These are phyloP conservation scores for Nasturtium officinale DNA, from an alignment of 345 rosid genomes.

Conservation along the genomic window DNA sequence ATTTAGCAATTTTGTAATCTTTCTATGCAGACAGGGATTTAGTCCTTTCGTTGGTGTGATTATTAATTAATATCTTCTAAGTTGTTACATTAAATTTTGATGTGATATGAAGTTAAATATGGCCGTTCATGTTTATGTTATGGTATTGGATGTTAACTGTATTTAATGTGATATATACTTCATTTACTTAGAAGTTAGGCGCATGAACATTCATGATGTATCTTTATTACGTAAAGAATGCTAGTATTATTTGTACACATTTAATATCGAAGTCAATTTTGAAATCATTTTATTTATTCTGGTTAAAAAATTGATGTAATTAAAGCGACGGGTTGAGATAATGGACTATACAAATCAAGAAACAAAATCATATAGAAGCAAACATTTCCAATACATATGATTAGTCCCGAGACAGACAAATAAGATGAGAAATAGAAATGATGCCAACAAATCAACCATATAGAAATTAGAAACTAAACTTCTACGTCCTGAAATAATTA, in stretches of 20 bases:
- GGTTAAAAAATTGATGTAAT: slow-evolving; percentile 6
- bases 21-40: background rate
- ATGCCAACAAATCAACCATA: slow-evolving; percentile 29
- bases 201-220: slow-evolving; percentile 23
- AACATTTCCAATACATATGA: slow-evolving; percentile 1
- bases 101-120: slow-evolving; percentile 21
- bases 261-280: slow-evolving; percentile 6
- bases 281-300: slow-evolving; percentile 2
- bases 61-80: slow-evolving; percentile 8
- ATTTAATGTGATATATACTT: slow-evolving; percentile 15
- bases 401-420: background rate
- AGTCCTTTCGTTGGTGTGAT: slow-evolving; percentile 26
- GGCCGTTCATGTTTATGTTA: background rate
- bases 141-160: background rate
- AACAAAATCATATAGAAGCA: slow-evolving; percentile 23
- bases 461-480: slow-evolving; percentile 7
- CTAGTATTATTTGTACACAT: background rate
- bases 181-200: background rate
- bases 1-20: background rate
- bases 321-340: slow-evolving; percentile 10
- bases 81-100: slow-evolving; percentile 28
- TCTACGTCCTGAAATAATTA: slow-evolving; percentile 28
- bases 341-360: slow-evolving; percentile 20
- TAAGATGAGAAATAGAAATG: slow-evolving; percentile 3
- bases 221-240: background rate